Conservation (phyloP, 2,329 filamentous ascomycete species). For the Verticillium longisporum region DNA sequence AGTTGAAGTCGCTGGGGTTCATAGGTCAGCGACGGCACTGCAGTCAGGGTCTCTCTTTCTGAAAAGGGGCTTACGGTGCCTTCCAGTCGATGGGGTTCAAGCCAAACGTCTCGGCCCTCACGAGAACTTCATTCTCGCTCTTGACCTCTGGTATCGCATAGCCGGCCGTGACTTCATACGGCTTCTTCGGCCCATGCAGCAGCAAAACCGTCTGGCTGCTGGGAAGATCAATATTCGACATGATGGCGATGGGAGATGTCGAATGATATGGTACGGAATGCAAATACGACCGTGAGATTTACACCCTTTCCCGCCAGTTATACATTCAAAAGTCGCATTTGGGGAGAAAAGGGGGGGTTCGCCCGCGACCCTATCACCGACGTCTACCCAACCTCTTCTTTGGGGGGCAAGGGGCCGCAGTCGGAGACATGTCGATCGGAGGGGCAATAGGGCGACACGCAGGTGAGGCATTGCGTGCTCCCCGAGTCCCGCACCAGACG, state of each 20-base stretch:
- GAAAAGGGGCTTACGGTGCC: constrained; percentile 47
- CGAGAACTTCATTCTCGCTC: constrained; percentile 46
- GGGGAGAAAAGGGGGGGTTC: background rate
- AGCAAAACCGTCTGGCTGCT: constrained; percentile 38
- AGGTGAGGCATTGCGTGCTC: constrained; percentile 1
- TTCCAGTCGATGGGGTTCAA: constrained; percentile 76
- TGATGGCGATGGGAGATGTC: background rate
- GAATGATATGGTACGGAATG: background rate
- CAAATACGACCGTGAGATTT: background rate
- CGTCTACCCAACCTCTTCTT: background rate
- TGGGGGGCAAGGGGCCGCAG: background rate
- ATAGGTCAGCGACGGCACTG: background rate
- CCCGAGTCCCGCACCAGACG: background rate
- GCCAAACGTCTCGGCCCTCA: constrained; percentile 59
- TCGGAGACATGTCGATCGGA: background rate
- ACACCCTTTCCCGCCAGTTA: background rate
- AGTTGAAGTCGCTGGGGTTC: constrained; percentile 55
- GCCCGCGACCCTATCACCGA: background rate
- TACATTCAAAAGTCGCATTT: background rate
- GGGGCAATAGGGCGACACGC: background rate
- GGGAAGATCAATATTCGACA: background rate
- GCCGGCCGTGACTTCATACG: constrained; percentile 36
- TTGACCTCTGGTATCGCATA: constrained; percentile 34
- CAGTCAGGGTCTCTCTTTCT: background rate
- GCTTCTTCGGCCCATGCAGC: constrained; percentile 40